Base-by-base conservation (phyloP, 345 rosid species). In the Bruguiera sexangula region DNA sequence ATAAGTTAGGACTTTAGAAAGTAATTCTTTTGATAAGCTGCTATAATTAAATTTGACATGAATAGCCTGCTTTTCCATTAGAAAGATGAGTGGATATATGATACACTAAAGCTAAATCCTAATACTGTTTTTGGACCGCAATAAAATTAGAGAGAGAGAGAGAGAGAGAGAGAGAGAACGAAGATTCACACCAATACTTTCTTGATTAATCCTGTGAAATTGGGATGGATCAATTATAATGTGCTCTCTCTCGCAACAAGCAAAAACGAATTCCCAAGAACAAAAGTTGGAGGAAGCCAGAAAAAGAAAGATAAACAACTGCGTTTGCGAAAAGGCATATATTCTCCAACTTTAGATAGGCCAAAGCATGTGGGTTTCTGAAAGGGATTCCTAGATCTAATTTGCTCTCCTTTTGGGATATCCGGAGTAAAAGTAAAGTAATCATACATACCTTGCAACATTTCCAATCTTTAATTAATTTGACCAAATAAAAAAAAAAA, bases 311-410 rank as follows among this genome's bases (percentile, higher is more conserved):
- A 65, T 54, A 63, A 54, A 63, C 19, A 56, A 43, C 22, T 65
- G 60, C 64, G 69, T 65, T 65, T 56, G 60, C 31, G 6, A 65
- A 72, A 71, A 34, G 58, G 75, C 69, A 72, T 65, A 65, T 65
- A 65, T 65, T 86, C 90, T 67, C 78, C 63, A 65, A 50, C 82
- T 75, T 84, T 80, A 72, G 64, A 78, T 66, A 60, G 62, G 76
- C 77, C 71, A 78, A 74, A 65, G 83, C 87, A 84, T 79, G 86
- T 84, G 90, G 84, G 54, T 56, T 72, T 75, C 82, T 82, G 78
- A 26, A 66, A 65, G 67, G 83, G 78, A 82, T 73, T 80, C 82
- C 82, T 75, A 59, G 79, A 79, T 79, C 83, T 74, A 68, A 77
- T 68, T 82, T 77, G 73, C 62, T 66, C 18, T 71, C 65, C 66